phyloP scores from a whole-genome alignment of 2,329 filamentous ascomycete genomes.

The Pseudocercospora vitis region DNA sequence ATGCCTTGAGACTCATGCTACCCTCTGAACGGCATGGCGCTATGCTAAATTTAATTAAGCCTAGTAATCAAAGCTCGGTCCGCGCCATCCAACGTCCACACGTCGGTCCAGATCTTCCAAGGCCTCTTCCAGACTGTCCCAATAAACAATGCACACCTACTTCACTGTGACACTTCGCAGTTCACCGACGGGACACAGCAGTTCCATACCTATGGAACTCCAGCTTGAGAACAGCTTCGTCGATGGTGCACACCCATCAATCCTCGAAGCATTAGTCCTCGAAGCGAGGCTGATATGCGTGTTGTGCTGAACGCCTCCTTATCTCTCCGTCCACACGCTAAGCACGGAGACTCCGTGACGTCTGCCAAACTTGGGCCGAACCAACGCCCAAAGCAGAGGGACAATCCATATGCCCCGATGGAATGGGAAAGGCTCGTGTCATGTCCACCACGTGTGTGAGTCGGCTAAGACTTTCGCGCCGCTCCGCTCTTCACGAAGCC shows the following conservation, averaged over 20 bases:
- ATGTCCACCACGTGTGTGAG: neutral
- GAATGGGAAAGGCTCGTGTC: neutral
- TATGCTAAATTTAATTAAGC: neutral
- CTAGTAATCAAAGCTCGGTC: neutral
- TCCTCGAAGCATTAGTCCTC: neutral
- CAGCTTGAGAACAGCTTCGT: no score
- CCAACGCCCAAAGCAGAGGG: neutral
- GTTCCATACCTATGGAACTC: no score
- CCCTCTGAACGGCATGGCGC: no score
- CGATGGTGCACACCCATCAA: neutral
- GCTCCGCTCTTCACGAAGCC: neutral
- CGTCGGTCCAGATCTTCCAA: neutral
- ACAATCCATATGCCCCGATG: neutral
- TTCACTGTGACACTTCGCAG: no score
- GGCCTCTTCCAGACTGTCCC: neutral
- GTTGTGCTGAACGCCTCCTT: neutral
- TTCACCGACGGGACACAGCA: no score
- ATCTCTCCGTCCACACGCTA: neutral
- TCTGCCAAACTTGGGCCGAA: neutral
- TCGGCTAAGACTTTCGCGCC: neutral
- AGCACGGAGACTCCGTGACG: neutral
- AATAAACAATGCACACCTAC: no score
- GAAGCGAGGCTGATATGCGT: neutral
- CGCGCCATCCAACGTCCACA: neutral
- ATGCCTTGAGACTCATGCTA: no score